Base-by-base conservation (phyloP, 2,329 filamentous ascomycete genomes). In the Coniella vitis region DNA sequence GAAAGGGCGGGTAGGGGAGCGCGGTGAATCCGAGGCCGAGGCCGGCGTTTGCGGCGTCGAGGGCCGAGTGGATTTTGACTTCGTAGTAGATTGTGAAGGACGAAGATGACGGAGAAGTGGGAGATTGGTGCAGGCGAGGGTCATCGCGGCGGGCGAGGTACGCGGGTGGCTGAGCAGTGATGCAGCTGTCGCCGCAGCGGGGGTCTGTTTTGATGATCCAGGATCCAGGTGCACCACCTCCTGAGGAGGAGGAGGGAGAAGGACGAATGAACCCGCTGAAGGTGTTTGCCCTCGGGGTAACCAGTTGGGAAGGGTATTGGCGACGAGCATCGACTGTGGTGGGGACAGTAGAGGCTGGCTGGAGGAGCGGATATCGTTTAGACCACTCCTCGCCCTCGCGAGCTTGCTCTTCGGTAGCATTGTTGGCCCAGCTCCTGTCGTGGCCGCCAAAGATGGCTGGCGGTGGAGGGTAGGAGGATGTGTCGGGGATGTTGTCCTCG, bases 1-100 rank as follows among this genome's bases (percentile, higher is more conserved):
- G 77, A 69, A 88, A 91, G 0, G 76, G 73, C 7, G 87, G 87
- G 60, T 90, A 91, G 7, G 87, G 87, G 41, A 84, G 77, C 1
- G 86, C 86, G 0, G 77, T 69, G 63, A 82, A 89, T 9, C 87
- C 87, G 9, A 91, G 61, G 0, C 81, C 84, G 1, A 90, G 68
- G 17, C 42, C 41, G 2, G 52, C 52, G 17, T 45, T 45, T 7
- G 4, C 12, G 9, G 42, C 5, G 10, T 29, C 45, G 32, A 45
- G 13, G 16, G 36, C 58, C 3, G 69, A 65, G 29, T 88, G 69
- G 45, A 72, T 72, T 9, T 90, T 72, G 13, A 31, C 32, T 60
- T 91, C 86, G 63, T 84, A 91, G 72, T 90, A 91, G 45, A 84
- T 75, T 38, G 79, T 81, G 36, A 70, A 70, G 2, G 58, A 55